Percentiles rank a stretch among this genome's conserved stretches.
phyloP scores from a whole-genome alignment of 129 eudicot species.

The Tagetes patula region DNA sequence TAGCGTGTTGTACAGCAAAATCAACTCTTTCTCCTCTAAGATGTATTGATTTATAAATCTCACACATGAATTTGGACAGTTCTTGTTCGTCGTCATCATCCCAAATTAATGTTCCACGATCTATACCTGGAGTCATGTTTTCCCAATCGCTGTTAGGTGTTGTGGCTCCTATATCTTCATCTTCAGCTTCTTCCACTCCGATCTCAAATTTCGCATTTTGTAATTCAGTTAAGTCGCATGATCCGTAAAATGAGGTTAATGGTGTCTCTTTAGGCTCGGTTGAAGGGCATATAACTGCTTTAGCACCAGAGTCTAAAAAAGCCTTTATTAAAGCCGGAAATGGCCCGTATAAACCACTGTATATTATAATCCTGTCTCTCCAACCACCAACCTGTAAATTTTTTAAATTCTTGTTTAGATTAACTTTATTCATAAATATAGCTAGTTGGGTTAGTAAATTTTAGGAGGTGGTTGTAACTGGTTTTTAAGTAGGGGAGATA shows the following conservation, averaged over 20 bases:
- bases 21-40: conserved; percentile 61
- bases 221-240: conserved; percentile 46
- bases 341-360: conserved; percentile 73
- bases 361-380: conserved; percentile 87
- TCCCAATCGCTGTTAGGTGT: conserved; percentile 90
- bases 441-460: too few species aligned
- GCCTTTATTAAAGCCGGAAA: conserved; percentile 66
- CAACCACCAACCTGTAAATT: conserved; percentile 73
- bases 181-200: conserved; percentile 68
- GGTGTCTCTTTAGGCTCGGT: conserved; percentile 66
- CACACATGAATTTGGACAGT: conserved; percentile 58
- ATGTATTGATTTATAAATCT: conserved; percentile 60
- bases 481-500: too few species aligned
- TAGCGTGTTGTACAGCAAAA: conserved; percentile 60
- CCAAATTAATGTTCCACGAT: conserved; percentile 44
- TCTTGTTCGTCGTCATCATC: conserved; percentile 76
- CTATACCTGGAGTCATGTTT: conserved; percentile 46
- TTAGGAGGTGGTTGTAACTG: too few species aligned
- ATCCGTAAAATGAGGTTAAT: conserved; percentile 58
- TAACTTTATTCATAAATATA: too few species aligned
- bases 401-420: too few species aligned
- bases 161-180: conserved; percentile 42
- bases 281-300: conserved; percentile 86
- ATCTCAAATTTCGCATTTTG: conserved; percentile 74
- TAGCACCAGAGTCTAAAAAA: conserved; percentile 82